Evolutionary conservation across 257 asterid species (phyloP).

Genomic region (Forsythia viridissima): DNA sequence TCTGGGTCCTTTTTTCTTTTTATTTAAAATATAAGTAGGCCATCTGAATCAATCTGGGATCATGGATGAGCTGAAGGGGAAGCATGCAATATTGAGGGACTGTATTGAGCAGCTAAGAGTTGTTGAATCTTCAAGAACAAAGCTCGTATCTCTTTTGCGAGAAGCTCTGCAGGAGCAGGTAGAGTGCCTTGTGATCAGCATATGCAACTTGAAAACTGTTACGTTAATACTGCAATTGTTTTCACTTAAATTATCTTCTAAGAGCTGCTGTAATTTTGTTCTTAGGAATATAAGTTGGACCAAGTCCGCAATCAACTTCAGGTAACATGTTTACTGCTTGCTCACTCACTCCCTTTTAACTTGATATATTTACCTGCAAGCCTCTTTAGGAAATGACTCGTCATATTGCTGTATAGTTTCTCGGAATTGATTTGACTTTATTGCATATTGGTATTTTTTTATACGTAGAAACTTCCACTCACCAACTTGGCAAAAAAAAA

Average conservation of each 20-base stretch:
- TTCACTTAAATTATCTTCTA: constrained; percentile 11
- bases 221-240: not conserved
- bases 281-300: constrained; percentile 77
- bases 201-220: not conserved
- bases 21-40: constrained; percentile 25
- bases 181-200: constrained; percentile 14
- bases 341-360: not conserved
- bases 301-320: constrained; percentile 77
- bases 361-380: not conserved
- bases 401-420: not conserved
- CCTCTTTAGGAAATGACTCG: not conserved
- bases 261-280: constrained; percentile 13
- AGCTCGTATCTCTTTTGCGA: constrained; percentile 66
- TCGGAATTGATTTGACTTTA: constrained; percentile 1
- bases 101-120: constrained; percentile 63
- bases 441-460: not conserved
- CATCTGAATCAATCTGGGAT: constrained; percentile 39
- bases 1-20: not conserved
- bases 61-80: constrained; percentile 76
- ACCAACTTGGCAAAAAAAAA: not conserved
- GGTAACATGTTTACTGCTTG: constrained; percentile 40
- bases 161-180: constrained; percentile 93
- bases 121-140: constrained; percentile 69
- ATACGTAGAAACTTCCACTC: not conserved
- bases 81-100: constrained; percentile 62